A percentile compares a stretch with the other conserved stretches of the same genome.
Conservation (phyloP, 2,329 filamentous ascomycete genomes). For the Neodidymelliopsis sp. region DNA sequence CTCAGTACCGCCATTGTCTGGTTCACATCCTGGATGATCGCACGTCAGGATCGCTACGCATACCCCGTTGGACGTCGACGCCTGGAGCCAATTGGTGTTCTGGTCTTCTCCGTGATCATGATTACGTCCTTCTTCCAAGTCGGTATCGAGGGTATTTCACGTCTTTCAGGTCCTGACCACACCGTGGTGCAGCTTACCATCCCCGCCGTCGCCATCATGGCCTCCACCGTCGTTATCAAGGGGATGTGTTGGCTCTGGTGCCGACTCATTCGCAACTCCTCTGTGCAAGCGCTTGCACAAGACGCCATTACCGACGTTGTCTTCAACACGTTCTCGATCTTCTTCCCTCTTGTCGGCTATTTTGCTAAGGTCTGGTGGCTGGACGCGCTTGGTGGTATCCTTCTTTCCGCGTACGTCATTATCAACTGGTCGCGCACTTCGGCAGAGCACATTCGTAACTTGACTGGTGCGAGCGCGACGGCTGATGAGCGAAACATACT, state of each 20-base stretch:
- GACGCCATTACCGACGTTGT: constrained; percentile 79
- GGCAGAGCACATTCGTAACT: constrained; percentile 78
- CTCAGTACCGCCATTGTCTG: constrained; percentile 83
- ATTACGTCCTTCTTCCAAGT: constrained; percentile 85
- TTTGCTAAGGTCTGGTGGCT: constrained; percentile 84
- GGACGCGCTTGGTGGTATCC: constrained; percentile 77
- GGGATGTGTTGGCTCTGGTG: constrained; percentile 87
- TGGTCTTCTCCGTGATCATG: constrained; percentile 85
- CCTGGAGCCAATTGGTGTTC: constrained; percentile 79
- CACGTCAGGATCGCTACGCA: constrained; percentile 74
- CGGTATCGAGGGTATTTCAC: constrained; percentile 71
- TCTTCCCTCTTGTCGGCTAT: constrained; percentile 83
- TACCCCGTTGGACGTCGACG: constrained; percentile 81
- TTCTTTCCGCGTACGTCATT: constrained; percentile 82
- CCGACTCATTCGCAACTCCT: constrained; percentile 83
- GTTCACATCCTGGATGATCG: constrained; percentile 77
- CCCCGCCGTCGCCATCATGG: constrained; percentile 81
- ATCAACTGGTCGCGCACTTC: constrained; percentile 79
- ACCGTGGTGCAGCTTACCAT: constrained; percentile 75
- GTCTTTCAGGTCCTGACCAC: constrained; percentile 67
- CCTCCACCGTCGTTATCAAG: constrained; percentile 81
- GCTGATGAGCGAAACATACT: constrained; percentile 85
- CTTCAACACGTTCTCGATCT: constrained; percentile 88
- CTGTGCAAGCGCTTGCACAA: constrained; percentile 79
- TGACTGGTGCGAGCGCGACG: constrained; percentile 79